A percentile compares a stretch with the other conserved stretches of the same genome.
These are phyloP conservation scores for Lanmaoa pseudosensibilis DNA, from an alignment of 768 basidiomycete species.

Conservation along the genomic window DNA sequence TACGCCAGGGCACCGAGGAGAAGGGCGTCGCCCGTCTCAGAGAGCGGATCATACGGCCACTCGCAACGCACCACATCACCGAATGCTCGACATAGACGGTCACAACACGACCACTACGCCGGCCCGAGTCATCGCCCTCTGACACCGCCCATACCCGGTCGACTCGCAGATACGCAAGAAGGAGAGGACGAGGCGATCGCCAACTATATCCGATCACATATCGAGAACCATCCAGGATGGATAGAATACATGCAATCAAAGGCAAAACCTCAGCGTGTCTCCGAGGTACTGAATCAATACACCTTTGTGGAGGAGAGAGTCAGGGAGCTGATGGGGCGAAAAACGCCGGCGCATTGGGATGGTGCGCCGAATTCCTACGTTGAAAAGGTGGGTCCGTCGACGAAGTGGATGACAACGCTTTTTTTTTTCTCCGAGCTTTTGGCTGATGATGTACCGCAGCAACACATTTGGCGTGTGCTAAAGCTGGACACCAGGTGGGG, in stretches of 20 bases:
- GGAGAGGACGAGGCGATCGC: constrained; percentile 43
- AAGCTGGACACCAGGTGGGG: constrained; percentile 44
- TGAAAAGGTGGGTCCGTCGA: constrained; percentile 40
- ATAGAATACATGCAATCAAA: constrained; percentile 45
- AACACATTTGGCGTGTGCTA: constrained; percentile 55
- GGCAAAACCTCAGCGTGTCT: constrained; percentile 39
- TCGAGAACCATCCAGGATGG: constrained; percentile 49
- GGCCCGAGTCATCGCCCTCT: constrained; percentile 6
- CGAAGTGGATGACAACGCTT: constrained; percentile 1
- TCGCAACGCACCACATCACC: constrained; percentile 16
- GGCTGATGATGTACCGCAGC: constrained; percentile 17
- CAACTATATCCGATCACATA: constrained; percentile 41
- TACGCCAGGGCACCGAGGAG: constrained; percentile 11
- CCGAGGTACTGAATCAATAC: constrained; percentile 50
- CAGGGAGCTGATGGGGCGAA: constrained; percentile 44
- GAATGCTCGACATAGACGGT: background rate
- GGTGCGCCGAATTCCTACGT: constrained; percentile 39
- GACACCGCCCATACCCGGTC: constrained; percentile 30
- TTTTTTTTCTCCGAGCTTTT: background rate
- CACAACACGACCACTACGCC: background rate
- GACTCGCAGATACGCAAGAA: constrained; percentile 36
- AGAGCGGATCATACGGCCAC: constrained; percentile 18
- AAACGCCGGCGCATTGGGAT: constrained; percentile 43
- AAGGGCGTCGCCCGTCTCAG: constrained; percentile 18
- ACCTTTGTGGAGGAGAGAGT: constrained; percentile 51